Conservation (phyloP, 192 early-diverging fungal genomes). For the Mortierella hygrophila region DNA sequence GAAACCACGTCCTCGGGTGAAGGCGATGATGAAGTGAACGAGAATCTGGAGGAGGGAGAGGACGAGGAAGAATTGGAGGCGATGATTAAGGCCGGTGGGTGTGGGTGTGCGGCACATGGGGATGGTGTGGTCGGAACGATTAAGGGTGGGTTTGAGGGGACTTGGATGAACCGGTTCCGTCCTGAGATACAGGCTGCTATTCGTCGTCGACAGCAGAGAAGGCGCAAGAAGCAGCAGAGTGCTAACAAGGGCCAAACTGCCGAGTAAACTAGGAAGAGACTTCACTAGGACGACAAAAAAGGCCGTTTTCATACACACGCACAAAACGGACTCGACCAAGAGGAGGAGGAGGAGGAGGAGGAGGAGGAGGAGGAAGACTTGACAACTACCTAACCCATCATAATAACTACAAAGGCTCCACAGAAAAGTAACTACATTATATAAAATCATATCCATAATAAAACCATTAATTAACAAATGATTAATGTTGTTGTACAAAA, state of each 20-base stretch:
- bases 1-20: slow-evolving; percentile 2
- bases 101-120: slow-evolving; percentile 50
- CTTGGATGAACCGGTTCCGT: slow-evolving; percentile 50
- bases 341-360: too few relatives aligned
- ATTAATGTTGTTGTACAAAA: neutral
- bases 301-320: too few relatives aligned
- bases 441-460: neutral
- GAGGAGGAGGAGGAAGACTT: too few relatives aligned
- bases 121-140: slow-evolving; percentile 39
- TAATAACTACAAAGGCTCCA: neutral
- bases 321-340: too few relatives aligned
- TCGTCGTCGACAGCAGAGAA: slow-evolving; percentile 36
- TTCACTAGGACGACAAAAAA: neutral
- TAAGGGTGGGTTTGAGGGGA: slow-evolving; percentile 44
- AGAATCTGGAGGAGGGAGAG: slow-evolving; percentile 12
- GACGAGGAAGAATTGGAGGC: slow-evolving; percentile 50
- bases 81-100: slow-evolving; percentile 51
- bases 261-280: neutral
- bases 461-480: neutral
- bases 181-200: slow-evolving; percentile 33
- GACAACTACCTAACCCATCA: neutral
- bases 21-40: slow-evolving; percentile 13
- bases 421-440: neutral
- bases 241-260: neutral
- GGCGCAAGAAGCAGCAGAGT: slow-evolving; percentile 14